Base-by-base conservation (phyloP, 495 filamentous ascomycete genomes). In the Aspergillus sparsus region DNA sequence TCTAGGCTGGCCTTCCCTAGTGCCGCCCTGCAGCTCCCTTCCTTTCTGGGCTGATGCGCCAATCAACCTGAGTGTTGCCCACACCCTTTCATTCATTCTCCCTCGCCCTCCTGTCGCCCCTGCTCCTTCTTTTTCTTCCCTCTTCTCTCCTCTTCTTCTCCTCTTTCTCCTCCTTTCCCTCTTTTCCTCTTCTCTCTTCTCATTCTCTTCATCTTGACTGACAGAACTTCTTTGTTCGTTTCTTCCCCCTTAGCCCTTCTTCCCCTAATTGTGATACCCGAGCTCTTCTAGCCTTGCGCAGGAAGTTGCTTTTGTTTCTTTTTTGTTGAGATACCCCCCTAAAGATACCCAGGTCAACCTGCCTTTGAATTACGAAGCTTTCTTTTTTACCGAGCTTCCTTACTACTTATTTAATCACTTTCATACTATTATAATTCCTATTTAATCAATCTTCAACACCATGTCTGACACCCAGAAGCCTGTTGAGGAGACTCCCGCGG, bases 391-490 rank as follows among this genome's bases (percentile, higher is more conserved):
- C 55, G 66, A 65, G 67, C 72, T 68, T 61, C 58, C 27, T 31
- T 57, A 60, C 15, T 39, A 49, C 54, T 49, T 62, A 63, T 55
- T 61, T 65, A 63, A 65, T 62, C 61, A 15, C 49, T 42, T 60
- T 41, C 13, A 55, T 64, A 63, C 66, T 69, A 59, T 58, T 66
- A 66, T 78, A 73, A 72, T 75, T 61, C 63, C 68, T 66, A 64
- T 68, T 66, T 62, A 64, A 65, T 68, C 63, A 54, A 63, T 56
- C 53, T 42, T 62, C 63, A 57, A 66, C 68, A 78, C 63, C 64
- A 84, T 85, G 80, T 83, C 82, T 70, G 79, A 80, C 60, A 67
- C 66, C 55, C 75, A 78, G 65, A 78, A 80, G 66, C 69, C 81
- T 63, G 70, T 80, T 57, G 79, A 81, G 68, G 57, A 59, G 32